phyloP scores from a whole-genome alignment of 1,284 basidiomycete genomes.

The Cerioporus squamosus region DNA sequence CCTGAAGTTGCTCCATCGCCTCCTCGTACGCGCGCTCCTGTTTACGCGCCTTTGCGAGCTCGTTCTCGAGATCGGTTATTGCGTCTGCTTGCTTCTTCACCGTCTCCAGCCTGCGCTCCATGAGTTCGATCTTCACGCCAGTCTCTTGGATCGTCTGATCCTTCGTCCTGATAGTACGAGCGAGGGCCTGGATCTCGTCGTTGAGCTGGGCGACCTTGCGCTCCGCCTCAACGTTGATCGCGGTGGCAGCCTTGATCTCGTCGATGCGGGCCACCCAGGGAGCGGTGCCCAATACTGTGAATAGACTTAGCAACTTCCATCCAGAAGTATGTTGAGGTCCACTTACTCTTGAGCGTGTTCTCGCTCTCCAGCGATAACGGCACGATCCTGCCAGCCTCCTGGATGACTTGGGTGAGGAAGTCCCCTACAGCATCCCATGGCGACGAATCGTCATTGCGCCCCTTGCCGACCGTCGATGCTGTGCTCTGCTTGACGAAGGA shows the following conservation, averaged over 20 bases:
- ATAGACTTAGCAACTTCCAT: background rate
- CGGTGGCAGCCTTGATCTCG: conserved; percentile 84
- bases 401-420: conserved; percentile 69
- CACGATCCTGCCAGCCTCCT: conserved; percentile 72
- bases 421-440: conserved; percentile 81
- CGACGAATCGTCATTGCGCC: conserved; percentile 62
- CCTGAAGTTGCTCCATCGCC: conserved; percentile 91
- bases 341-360: conserved; percentile 78
- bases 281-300: conserved; percentile 71
- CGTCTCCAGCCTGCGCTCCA: conserved; percentile 91
- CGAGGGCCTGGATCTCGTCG: conserved; percentile 88
- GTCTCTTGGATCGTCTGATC: conserved; percentile 92
- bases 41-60: conserved; percentile 81
- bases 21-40: conserved; percentile 91
- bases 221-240: conserved; percentile 92
- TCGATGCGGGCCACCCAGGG: conserved; percentile 91
- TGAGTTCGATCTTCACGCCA: conserved; percentile 90
- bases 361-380: conserved; percentile 77
- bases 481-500: conserved; percentile 76
- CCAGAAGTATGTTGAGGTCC: background rate
- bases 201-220: conserved; percentile 83
- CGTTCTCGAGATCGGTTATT: conserved; percentile 80
- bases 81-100: conserved; percentile 88
- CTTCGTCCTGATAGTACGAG: conserved; percentile 81
- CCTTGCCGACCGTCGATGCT: conserved; percentile 71